These are phyloP conservation scores for Chlorella sp. DNA, from an alignment of 139 green algal genomes.

Conservation along the genomic window DNA sequence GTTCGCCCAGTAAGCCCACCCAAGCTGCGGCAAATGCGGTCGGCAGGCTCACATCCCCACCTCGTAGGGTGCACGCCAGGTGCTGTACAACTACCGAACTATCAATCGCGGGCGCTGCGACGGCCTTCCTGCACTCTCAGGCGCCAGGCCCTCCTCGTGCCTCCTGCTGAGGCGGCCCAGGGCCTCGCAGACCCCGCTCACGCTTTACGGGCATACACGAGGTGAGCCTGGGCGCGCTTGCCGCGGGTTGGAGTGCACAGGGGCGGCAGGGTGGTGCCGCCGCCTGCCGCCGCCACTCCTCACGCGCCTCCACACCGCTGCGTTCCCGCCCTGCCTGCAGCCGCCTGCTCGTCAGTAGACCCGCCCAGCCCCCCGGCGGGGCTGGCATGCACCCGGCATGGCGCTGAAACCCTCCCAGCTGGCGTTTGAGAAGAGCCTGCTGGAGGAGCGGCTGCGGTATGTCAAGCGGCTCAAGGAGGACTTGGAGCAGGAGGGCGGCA, in stretches of 20 bases:
- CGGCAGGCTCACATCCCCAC: no score
- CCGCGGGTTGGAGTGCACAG: neutral
- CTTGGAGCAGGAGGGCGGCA: slow-evolving; percentile 24
- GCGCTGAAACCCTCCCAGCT: slow-evolving; percentile 33
- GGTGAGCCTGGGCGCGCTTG: neutral
- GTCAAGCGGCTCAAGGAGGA: slow-evolving; percentile 29
- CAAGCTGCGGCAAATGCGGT: no score
- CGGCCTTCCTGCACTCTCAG: no score
- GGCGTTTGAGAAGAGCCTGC: slow-evolving; percentile 27
- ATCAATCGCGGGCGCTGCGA: no score
- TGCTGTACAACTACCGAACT: neutral
- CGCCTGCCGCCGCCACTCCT: no score
- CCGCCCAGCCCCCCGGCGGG: neutral
- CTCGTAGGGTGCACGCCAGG: no score
- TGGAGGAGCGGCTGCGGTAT: slow-evolving; percentile 37
- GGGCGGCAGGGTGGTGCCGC: neutral
- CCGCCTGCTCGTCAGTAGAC: neutral
- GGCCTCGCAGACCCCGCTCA: no score
- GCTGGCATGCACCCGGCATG: neutral
- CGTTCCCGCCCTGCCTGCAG: neutral
- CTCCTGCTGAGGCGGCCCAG: no score
- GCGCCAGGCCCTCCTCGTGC: no score
- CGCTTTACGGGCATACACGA: no score
- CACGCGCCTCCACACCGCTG: no score
- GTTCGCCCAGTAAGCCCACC: no score